Base-by-base conservation (phyloP, 352 stramenopile genomes). In the Paralagenidium karlingii region DNA sequence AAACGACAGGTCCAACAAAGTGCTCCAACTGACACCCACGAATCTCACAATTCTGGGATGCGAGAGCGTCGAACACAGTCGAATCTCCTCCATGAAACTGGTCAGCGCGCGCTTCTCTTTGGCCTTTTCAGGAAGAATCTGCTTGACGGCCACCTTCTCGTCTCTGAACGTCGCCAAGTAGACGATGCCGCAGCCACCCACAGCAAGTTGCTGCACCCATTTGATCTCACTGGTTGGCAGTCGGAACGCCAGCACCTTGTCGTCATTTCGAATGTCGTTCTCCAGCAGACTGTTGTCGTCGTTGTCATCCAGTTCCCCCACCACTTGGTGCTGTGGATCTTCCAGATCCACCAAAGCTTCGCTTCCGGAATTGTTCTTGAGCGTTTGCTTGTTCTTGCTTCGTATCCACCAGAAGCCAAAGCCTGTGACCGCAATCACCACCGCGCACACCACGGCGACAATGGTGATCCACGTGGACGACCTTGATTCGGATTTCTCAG, bases 231-330 rank as follows among this genome's bases (percentile, higher is more conserved):
- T 51, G 19, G 67, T 53, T 2, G 64, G 45, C 28, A 87, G 36
- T 8, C 74, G 52, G 25, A 57, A 73, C 22, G 63, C 54, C 16
- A 78, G 38, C 12, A 87, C 51, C 12, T 66, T 38, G 19, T 79
- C 63, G 36, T 87, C 68, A 13, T 59, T 82, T 8, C 74, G 66
- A 10, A 88, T 66, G 37, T 88, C 74, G 40, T 82, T 74, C 25
- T 33, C 48, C 20, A 76, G 45, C 16, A 10, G 37, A 31, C 13
- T 31, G 40, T 13, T 27, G 30, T n/a, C 46, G 36, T 5, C 45
- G 31, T 18, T 34, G 38, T 15, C 38, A 38, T 4, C 41, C 33
- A 12, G 28, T 32, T 5, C 16, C 25, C 18, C n/a, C 13, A 18
- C 18, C 8, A 21, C 15, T 15, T 42, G 12, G 32, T 34, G 34